Evolutionary conservation across 805 yeast species (phyloP).

Genomic region (Candida maesae): DNA sequence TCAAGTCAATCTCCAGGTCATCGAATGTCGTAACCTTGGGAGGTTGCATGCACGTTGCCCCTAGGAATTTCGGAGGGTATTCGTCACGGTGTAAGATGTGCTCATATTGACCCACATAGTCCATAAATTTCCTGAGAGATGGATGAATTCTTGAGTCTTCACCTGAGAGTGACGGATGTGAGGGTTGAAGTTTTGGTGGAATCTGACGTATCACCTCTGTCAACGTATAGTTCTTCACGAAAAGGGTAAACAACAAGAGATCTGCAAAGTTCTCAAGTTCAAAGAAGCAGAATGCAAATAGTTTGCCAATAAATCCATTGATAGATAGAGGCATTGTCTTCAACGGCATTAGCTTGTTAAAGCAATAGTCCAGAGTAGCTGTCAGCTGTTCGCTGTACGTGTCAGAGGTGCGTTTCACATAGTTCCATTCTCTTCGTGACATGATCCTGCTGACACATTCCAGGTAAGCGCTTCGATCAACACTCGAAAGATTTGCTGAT

Average conservation of each 20-base stretch:
- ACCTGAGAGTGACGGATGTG: background rate
- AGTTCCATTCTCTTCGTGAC: conserved; percentile 15
- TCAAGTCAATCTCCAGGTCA: conserved; percentile 40
- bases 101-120: conserved; percentile 20
- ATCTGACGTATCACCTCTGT: conserved; percentile 23
- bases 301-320: conserved; percentile 54
- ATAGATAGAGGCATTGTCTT: conserved; percentile 17
- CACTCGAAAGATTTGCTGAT: conserved; percentile 7
- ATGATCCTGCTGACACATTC: conserved; percentile 15
- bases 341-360: conserved; percentile 14
- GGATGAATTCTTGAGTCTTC: conserved; percentile 1
- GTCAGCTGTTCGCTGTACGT: conserved; percentile 4
- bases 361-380: conserved; percentile 13
- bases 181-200: background rate
- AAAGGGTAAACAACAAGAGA: conserved; percentile 52
- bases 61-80: conserved; percentile 30
- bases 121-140: conserved; percentile 13
- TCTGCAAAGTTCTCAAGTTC: conserved; percentile 45
- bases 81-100: background rate
- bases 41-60: conserved; percentile 35
- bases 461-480: conserved; percentile 15
- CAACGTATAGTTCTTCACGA: conserved; percentile 46
- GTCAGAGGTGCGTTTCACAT: conserved; percentile 1
- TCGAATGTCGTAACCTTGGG: conserved; percentile 33
- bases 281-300: conserved; percentile 53